Conservation (phyloP, 108 stramenopile species). For the Cyclostephanos invisitatus region DNA sequence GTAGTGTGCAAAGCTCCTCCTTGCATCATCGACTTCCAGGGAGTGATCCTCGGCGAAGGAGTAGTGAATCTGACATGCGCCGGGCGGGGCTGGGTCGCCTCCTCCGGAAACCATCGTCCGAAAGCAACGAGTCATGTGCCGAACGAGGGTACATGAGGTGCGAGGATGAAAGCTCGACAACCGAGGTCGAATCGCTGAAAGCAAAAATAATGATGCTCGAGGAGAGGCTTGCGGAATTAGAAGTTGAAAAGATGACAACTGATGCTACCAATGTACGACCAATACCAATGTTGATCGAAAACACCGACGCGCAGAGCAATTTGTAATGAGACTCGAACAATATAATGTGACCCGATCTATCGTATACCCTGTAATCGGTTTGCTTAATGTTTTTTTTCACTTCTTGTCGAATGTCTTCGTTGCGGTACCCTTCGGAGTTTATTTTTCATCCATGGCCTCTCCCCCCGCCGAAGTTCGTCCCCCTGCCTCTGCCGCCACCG, state of each 20-base stretch:
- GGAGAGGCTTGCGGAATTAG: neutral
- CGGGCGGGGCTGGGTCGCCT: conserved; percentile 5
- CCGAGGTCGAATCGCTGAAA: conserved; percentile 25
- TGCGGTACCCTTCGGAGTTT: neutral
- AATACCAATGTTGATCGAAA: neutral
- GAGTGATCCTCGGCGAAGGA: neutral
- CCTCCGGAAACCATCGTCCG: too few relatives aligned
- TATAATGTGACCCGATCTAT: too few relatives aligned
- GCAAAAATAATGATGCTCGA: conserved; percentile 20
- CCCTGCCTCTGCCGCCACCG: conserved; percentile 18
- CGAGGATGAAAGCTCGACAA: conserved; percentile 5
- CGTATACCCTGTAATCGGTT: too few relatives aligned
- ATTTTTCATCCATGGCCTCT: conserved; percentile 8
- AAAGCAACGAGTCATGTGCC: too few relatives aligned
- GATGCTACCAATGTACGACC: neutral
- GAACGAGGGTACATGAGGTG: neutral
- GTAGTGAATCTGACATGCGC: neutral
- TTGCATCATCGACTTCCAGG: neutral
- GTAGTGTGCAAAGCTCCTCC: neutral
- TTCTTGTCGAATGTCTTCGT: neutral
- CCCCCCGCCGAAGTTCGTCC: conserved; percentile 1
- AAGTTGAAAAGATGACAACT: neutral
- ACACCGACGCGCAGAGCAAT: too few relatives aligned
- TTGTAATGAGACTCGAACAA: too few relatives aligned
- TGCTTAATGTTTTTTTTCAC: too few relatives aligned